A percentile compares a stretch with the other conserved stretches of the same genome.
Conservation (phyloP, 148 eudicot genomes). For the Selenicereus undatus region DNA sequence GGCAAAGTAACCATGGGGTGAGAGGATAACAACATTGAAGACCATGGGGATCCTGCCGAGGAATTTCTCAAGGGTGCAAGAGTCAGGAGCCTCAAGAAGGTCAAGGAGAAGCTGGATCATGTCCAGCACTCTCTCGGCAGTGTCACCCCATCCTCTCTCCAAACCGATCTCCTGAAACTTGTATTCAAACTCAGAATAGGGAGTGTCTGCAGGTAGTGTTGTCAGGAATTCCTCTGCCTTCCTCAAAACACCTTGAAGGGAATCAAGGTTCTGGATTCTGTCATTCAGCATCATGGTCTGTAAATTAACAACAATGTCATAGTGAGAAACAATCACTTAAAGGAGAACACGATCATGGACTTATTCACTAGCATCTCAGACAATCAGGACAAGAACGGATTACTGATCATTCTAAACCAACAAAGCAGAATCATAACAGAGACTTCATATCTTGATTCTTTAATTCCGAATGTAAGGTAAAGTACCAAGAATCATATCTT, state of each 20-base stretch:
- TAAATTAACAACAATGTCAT: constrained; percentile 8
- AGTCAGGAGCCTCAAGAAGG: constrained; percentile 96
- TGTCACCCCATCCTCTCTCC: constrained; percentile 98
- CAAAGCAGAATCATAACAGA: neutral
- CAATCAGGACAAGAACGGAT: neutral
- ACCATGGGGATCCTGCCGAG: constrained; percentile 92
- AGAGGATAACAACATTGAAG: constrained; percentile 93
- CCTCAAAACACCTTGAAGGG: constrained; percentile 65
- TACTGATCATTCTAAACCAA: neutral
- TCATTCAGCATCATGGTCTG: constrained; percentile 96
- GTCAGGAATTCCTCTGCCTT: constrained; percentile 83
- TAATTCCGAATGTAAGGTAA: neutral
- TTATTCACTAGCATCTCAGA: neutral
- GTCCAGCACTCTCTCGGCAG: constrained; percentile 67
- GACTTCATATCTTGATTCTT: neutral
- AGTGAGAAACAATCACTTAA: neutral
- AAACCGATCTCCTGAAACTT: constrained; percentile 87
- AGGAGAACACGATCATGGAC: neutral
- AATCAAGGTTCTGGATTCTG: constrained; percentile 62
- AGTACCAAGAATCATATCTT: no score
- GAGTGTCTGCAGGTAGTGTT: constrained; percentile 61
- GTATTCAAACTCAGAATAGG: constrained; percentile 73
- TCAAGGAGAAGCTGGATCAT: constrained; percentile 82
- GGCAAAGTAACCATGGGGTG: constrained; percentile 98
- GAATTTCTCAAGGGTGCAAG: constrained; percentile 89